Percentiles rank a stretch among this genome's conserved stretches.
phyloP scores from a whole-genome alignment of 345 rosid genomes.

The Acer campestre region DNA sequence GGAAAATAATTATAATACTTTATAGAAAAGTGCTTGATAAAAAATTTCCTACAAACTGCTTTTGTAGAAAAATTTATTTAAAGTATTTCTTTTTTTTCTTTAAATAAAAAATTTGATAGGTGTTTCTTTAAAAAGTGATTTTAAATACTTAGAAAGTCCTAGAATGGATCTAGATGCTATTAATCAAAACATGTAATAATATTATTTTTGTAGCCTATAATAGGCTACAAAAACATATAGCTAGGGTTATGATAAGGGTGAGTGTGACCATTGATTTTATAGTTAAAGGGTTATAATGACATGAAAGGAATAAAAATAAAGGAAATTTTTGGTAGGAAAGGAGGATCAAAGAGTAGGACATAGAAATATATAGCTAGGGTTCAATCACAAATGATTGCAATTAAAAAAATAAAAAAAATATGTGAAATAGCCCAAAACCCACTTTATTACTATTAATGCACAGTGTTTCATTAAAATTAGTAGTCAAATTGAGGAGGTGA shows the following conservation, averaged over 20 bases:
- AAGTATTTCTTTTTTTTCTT: no score
- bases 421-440: not conserved
- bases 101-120: no score
- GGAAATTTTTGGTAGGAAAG: slow-evolving; percentile 1
- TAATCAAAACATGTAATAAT: not conserved
- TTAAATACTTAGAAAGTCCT: not conserved
- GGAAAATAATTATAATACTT: no score
- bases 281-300: not conserved
- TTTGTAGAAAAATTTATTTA: no score
- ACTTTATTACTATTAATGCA: not conserved
- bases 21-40: no score
- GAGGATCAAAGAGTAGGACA: not conserved
- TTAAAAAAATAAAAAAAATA: no score
- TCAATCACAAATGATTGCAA: not conserved
- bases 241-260: not conserved
- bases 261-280: not conserved
- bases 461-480: not conserved
- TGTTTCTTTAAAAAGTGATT: not conserved
- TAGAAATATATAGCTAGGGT: not conserved
- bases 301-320: not conserved
- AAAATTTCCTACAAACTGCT: no score
- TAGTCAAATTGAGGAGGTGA: not conserved
- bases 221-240: not conserved
- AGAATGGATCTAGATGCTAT: not conserved
- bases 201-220: not conserved